Base-by-base conservation (phyloP, 2,329 filamentous ascomycete genomes). In the Scedosporium aurantiacum region DNA sequence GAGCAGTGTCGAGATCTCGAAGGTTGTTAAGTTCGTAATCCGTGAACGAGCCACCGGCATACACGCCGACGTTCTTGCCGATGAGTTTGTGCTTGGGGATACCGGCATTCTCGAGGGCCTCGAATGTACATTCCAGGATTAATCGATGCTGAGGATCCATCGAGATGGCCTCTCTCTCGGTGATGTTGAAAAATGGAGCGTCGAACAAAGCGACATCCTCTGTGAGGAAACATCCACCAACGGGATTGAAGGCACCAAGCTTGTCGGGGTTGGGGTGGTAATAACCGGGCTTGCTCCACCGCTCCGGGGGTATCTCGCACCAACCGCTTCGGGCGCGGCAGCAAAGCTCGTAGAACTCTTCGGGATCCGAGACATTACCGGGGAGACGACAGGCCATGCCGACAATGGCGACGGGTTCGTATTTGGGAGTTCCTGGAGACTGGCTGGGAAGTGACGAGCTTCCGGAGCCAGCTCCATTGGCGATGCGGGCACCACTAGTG, bases 321-420 rank as follows among this genome's bases (percentile, higher is more conserved):
- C 71, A 77, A 18, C 62, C 60, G 41, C 67, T 64, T 50, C 54
- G 28, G 67, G 68, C 70, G 5, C 72, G 65, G 2, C 70, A 68
- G 62, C 69, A 69, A 10, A 74, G 67, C 57, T 74, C 70, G 76
- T 76, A 80, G 61, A 80, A 75, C 63, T 78, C 74, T 5, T 72
- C 72, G 4, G 74, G 70, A 7, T 69, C 75, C 6, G 72, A 69
- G 18, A 77, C 74, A 50, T 73, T 72, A 4, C 78, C 77, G 0
- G 78, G 75, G 56, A 79, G 70, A 25, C 77, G 76, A 64, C 76
- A 79, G 3, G 75, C 72, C 71, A 80, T 78, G 64, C 78, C 78
- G 18, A 79, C 71, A 25, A 80, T 75, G 67, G 77, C 77, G 45
- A 80, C 71, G 43, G 76, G 76, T 65, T 37, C 28, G 16, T 57